phyloP scores from a whole-genome alignment of 306 rosid genomes.

The barrel medic (Medicago truncatula) region DNA sequence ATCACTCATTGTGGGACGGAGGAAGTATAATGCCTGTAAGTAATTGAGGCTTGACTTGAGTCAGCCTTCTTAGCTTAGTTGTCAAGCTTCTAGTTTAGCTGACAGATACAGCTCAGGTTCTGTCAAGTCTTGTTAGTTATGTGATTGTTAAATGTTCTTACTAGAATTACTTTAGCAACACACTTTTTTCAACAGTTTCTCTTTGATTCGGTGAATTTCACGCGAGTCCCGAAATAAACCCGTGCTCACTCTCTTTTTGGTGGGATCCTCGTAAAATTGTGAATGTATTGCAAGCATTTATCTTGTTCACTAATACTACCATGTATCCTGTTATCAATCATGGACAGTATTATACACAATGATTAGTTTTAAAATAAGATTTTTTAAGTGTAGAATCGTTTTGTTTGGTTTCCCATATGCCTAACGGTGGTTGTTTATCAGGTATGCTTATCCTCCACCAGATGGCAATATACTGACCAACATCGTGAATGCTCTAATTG shows the following conservation, averaged over 20 bases:
- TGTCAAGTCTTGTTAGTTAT: not conserved
- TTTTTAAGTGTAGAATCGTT: conserved; percentile 22
- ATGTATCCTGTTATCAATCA: conserved; percentile 2
- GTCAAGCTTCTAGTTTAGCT: not conserved
- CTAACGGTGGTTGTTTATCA: conserved; percentile 44
- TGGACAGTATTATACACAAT: conserved; percentile 5
- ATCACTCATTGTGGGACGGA: too few species aligned
- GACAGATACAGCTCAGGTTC: not conserved
- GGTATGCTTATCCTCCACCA: conserved; percentile 97
- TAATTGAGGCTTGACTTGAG: not conserved
- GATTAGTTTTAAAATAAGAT: conserved; percentile 20
- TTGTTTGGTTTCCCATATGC: conserved; percentile 37
- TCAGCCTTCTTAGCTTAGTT: conserved; percentile 4
- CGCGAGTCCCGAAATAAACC: not conserved
- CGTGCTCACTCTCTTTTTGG: not conserved
- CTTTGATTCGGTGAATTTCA: not conserved
- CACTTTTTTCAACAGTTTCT: not conserved
- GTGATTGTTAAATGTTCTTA: not conserved
- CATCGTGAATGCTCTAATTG: conserved; percentile 89
- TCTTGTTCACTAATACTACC: conserved; percentile 1
- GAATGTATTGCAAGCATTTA: conserved; percentile 4
- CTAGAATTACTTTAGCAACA: not conserved
- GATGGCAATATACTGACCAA: conserved; percentile 94
- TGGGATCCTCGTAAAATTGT: not conserved
- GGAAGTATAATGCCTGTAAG: too few species aligned